Conservation (phyloP, 768 basidiomycete species). For the Mycena floridula region DNA sequence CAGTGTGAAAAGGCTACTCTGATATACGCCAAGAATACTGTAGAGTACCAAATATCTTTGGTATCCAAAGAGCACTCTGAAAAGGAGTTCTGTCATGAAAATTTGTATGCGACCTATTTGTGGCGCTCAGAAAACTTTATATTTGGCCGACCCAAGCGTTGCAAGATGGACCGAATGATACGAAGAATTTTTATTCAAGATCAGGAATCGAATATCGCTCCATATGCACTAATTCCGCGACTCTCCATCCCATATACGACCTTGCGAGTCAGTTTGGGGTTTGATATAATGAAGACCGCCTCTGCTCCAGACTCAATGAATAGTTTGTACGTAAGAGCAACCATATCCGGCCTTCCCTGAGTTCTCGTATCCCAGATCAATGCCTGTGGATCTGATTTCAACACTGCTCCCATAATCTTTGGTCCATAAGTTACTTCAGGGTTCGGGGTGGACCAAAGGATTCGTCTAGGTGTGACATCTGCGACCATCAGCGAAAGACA, state of each 20-base stretch:
- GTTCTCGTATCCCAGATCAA: conserved; percentile 20
- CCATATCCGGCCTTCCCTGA: conserved; percentile 11
- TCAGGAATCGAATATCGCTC: conserved; percentile 13
- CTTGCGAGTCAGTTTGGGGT: conserved; percentile 8
- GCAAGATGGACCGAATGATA: too few relatives aligned
- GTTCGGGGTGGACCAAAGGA: conserved; percentile 37
- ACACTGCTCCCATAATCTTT: conserved; percentile 30
- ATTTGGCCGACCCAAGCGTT: too few relatives aligned
- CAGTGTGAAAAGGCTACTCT: too few relatives aligned
- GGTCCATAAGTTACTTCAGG: conserved; percentile 35
- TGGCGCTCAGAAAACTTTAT: too few relatives aligned
- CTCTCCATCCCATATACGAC: conserved; percentile 13
- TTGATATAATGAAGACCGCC: conserved; percentile 12
- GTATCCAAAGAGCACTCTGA: too few relatives aligned
- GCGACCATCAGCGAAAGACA: conserved; percentile 30
- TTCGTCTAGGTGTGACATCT: conserved; percentile 27
- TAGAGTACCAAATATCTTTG: too few relatives aligned
- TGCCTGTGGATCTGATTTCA: conserved; percentile 32
- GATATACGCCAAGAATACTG: too few relatives aligned
- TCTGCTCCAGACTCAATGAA: conserved; percentile 7
- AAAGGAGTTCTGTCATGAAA: too few relatives aligned
- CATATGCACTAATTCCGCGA: conserved; percentile 11
- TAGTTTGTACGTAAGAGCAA: conserved; percentile 8
- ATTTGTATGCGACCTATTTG: too few relatives aligned
- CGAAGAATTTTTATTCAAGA: too few relatives aligned